Conservation (phyloP, 768 basidiomycete species). For the Chlorophyllum brunneum region DNA sequence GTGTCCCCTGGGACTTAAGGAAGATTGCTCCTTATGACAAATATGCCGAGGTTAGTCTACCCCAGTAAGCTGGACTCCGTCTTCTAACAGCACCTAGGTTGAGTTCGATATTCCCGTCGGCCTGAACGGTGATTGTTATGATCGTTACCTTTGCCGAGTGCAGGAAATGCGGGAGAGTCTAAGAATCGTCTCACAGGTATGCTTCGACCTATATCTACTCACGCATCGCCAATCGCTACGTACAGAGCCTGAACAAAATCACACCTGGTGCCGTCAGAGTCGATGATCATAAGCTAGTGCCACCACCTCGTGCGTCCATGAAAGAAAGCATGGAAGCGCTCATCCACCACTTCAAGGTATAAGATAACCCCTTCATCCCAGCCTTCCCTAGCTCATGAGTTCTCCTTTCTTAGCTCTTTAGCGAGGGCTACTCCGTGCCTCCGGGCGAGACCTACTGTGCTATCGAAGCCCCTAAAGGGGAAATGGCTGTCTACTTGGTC, state of each 20-base stretch:
- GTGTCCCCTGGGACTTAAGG: slow-evolving; percentile 91
- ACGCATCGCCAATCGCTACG: not conserved
- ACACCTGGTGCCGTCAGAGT: slow-evolving; percentile 88
- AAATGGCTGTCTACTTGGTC: slow-evolving; percentile 98
- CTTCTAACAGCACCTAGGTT: slow-evolving; percentile 46
- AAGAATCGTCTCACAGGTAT: slow-evolving; percentile 74
- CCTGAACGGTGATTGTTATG: slow-evolving; percentile 96
- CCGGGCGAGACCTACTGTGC: slow-evolving; percentile 95
- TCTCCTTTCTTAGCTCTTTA: slow-evolving; percentile 80
- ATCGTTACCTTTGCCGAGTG: slow-evolving; percentile 95
- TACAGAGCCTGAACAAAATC: slow-evolving; percentile 88
- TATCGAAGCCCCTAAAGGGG: slow-evolving; percentile 98
- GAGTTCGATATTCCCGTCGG: slow-evolving; percentile 98
- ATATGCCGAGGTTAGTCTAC: slow-evolving; percentile 75
- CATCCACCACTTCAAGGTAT: slow-evolving; percentile 97
- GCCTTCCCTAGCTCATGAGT: not conserved
- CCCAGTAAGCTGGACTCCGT: slow-evolving; percentile 1
- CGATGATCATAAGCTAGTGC: slow-evolving; percentile 96
- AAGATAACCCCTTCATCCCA: not conserved
- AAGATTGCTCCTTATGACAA: slow-evolving; percentile 94
- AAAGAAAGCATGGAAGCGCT: slow-evolving; percentile 99
- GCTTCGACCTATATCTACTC: not conserved
- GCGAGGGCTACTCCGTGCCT: slow-evolving; percentile 95
- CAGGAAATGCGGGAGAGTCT: slow-evolving; percentile 98
- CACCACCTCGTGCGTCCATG: slow-evolving; percentile 96